Conservation (phyloP, 2,329 filamentous ascomycete genomes). For the Boeremia lycopersici region DNA sequence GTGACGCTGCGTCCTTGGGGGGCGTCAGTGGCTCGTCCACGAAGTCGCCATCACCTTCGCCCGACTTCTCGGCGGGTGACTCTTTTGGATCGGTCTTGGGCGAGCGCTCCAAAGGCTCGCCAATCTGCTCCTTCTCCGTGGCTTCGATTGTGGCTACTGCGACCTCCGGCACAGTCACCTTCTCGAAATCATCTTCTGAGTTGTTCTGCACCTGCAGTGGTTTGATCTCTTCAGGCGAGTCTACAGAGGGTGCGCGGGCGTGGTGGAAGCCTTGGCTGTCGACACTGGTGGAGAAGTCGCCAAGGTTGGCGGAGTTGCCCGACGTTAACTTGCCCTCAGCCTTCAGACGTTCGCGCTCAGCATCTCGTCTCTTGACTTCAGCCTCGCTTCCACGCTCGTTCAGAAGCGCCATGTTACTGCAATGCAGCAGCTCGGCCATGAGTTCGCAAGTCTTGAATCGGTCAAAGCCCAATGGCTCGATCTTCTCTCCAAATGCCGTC, state of each 20-base stretch:
- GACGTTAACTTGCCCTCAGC: conserved; percentile 75
- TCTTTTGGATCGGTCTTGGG: conserved; percentile 53
- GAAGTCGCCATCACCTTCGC: conserved; percentile 67
- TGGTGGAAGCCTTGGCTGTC: conserved; percentile 60
- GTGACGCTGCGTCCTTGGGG: conserved; percentile 31
- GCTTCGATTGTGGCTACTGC: conserved; percentile 67
- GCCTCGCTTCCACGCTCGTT: conserved; percentile 92
- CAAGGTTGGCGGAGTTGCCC: conserved; percentile 62
- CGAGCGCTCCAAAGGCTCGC: conserved; percentile 45
- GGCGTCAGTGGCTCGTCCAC: conserved; percentile 79
- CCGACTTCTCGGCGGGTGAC: conserved; percentile 27
- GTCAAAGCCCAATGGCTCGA: conserved; percentile 95
- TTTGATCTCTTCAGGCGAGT: conserved; percentile 69
- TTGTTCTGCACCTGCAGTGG: conserved; percentile 78
- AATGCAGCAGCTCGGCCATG: conserved; percentile 96
- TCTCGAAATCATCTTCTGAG: conserved; percentile 92
- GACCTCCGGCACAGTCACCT: conserved; percentile 73
- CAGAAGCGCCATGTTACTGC: conserved; percentile 96
- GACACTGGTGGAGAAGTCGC: conserved; percentile 58
- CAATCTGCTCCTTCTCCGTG: conserved; percentile 58
- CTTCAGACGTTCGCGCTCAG: conserved; percentile 79
- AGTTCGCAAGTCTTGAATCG: conserved; percentile 98
- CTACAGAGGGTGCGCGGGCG: conserved; percentile 53
- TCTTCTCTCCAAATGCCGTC: conserved; percentile 87
- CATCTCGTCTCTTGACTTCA: conserved; percentile 78